These are phyloP conservation scores for Trebouxia sp. DNA, from an alignment of 139 green algal species.

Conservation along the genomic window DNA sequence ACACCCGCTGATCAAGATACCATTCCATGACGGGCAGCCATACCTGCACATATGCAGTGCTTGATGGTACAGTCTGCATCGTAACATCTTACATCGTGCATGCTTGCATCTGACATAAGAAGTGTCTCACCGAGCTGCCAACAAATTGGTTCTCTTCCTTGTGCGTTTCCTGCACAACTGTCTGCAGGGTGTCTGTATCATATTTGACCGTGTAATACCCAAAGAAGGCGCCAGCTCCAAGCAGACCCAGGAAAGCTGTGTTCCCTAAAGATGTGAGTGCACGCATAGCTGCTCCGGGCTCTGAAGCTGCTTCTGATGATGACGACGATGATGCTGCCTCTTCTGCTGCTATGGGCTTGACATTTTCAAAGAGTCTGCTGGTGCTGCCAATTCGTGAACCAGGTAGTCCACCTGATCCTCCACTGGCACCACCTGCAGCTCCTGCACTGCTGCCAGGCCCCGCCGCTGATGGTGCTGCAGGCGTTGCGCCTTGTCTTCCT, in stretches of 20 bases:
- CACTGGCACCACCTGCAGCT: background rate
- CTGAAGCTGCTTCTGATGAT: background rate
- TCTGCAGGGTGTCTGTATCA: constrained; percentile 42
- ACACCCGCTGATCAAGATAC: constrained; percentile 56
- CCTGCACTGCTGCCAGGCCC: background rate
- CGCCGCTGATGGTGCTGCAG: background rate
- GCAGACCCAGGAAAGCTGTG: constrained; percentile 52
- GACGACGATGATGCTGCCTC: background rate
- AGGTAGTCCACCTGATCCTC: background rate
- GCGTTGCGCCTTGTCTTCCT: constrained; percentile 6
- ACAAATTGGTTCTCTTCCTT: constrained; percentile 38
- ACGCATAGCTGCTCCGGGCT: constrained; percentile 18
- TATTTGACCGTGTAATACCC: constrained; percentile 72
- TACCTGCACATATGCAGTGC: constrained; percentile 28
- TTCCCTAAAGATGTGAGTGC: constrained; percentile 38
- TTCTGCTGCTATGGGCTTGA: constrained; percentile 1
- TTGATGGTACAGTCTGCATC: too few species aligned
- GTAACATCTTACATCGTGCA: too few species aligned
- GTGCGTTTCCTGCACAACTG: constrained; percentile 51
- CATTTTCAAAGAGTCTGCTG: constrained; percentile 53
- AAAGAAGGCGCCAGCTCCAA: constrained; percentile 53
- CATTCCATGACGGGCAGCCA: constrained; percentile 59
- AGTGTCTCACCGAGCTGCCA: constrained; percentile 31
- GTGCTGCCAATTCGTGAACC: background rate
- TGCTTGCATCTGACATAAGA: background rate